Evolutionary conservation across 164 flowering plant species (phyloP), one percentile per base, ranked within the genome.

Genomic region (Malania oleifera): DNA sequence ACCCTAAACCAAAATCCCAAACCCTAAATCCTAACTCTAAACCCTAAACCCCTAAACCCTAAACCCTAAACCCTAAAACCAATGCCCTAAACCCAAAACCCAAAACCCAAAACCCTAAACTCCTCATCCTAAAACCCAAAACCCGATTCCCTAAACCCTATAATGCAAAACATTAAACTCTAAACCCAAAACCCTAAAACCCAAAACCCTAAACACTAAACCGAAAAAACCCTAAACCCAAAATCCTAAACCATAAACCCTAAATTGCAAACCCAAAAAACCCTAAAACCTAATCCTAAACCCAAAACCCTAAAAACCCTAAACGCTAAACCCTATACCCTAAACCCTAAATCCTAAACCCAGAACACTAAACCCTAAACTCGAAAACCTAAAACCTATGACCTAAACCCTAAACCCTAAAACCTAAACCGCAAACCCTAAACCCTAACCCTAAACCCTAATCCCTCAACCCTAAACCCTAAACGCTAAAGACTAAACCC

Each of bases 361-460:
- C 43, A 2, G 2, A 39, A 39, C 9, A 8, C 43, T 13, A 7
- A 39, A 39, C 9, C 43, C 43, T n/a, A n/a, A n/a, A 39, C 7
- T 15, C 43, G 3, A 6, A 39, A 39, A 39, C n/a, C n/a, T n/a
- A n/a, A n/a, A n/a, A n/a, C n/a, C n/a, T n/a, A n/a, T n/a, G n/a
- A n/a, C n/a, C n/a, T n/a, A n/a, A n/a, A n/a, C n/a, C n/a, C n/a
- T n/a, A n/a, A n/a, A n/a, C n/a, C n/a, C n/a, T n/a, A n/a, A n/a
- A n/a, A n/a, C n/a, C n/a, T n/a, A n/a, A n/a, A n/a, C n/a, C n/a
- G n/a, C n/a, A n/a, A n/a, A n/a, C 43, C 43, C 43, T 39, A 39
- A 39, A 39, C 43, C 43, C 43, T 39, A 39, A 39, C n/a, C 43
- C 43, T 39, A 39, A 39, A 39, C 7, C 43, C 43, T 39, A 39